Conservation (phyloP, 1,139 yeast species). For the Blastobotrys capitulatus region DNA sequence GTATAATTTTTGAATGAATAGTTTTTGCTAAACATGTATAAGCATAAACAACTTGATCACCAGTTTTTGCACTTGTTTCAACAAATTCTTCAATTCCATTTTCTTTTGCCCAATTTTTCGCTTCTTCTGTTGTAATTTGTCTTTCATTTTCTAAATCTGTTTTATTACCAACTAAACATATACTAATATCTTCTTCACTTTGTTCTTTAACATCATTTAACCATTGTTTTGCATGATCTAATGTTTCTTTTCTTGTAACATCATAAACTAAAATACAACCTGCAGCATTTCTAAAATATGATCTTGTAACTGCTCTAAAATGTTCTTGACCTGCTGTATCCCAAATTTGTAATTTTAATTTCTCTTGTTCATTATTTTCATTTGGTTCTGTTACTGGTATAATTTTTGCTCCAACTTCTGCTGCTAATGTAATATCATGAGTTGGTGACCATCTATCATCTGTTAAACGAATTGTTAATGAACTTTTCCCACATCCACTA, state of each 20-base stretch:
- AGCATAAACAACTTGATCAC: constrained; percentile 84
- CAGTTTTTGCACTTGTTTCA: constrained; percentile 88
- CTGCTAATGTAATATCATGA: constrained; percentile 37
- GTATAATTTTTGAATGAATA: constrained; percentile 32
- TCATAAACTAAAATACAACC: constrained; percentile 82
- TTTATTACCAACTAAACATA: constrained; percentile 87
- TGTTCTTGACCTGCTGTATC: constrained; percentile 95
- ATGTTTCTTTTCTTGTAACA: constrained; percentile 66
- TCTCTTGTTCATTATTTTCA: constrained; percentile 15
- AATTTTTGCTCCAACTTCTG: constrained; percentile 36
- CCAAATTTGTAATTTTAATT: constrained; percentile 29
- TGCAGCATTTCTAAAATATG: constrained; percentile 79
- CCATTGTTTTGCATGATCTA: constrained; percentile 34
- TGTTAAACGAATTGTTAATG: constrained; percentile 33
- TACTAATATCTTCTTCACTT: constrained; percentile 79
- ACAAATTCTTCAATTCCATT: constrained; percentile 88
- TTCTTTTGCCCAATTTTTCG: constrained; percentile 69
- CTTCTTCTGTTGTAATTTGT: constrained; percentile 70
- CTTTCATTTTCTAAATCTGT: constrained; percentile 73
- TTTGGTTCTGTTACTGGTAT: constrained; percentile 27
- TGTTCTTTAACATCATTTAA: constrained; percentile 75
- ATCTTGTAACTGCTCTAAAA: constrained; percentile 80
- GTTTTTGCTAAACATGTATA: constrained; percentile 83
- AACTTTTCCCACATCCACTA: constrained; percentile 36
- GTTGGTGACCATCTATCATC: constrained; percentile 34